Conservation (phyloP, 2,329 filamentous ascomycete genomes). For the Cladobotryum mycophilum region DNA sequence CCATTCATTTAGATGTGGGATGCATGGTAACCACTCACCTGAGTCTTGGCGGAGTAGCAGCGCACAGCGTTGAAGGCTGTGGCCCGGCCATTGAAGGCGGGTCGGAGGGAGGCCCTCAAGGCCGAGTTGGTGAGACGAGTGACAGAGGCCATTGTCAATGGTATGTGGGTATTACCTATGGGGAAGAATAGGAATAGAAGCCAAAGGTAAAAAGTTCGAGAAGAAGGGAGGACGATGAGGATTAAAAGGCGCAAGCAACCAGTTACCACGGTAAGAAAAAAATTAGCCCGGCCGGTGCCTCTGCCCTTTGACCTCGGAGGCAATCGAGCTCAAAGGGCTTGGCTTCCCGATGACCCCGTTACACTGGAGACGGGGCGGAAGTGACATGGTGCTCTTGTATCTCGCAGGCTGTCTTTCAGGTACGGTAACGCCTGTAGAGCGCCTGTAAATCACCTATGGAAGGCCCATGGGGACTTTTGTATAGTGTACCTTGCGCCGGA, state of each 20-base stretch:
- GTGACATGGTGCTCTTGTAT: background rate
- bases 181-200: slow-evolving; percentile 3
- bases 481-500: too few relatives aligned
- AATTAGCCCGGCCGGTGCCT: slow-evolving; percentile 18
- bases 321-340: background rate
- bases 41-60: slow-evolving; percentile 89
- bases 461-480: too few relatives aligned
- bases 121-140: slow-evolving; percentile 75
- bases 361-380: slow-evolving; percentile 1
- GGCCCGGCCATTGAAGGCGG: slow-evolving; percentile 61
- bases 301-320: slow-evolving; percentile 7
- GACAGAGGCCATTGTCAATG: slow-evolving; percentile 67
- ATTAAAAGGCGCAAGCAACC: slow-evolving; percentile 31
- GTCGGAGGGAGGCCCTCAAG: slow-evolving; percentile 69
- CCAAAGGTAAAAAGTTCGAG: slow-evolving; percentile 23
- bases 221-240: slow-evolving; percentile 23
- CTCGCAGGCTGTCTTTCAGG: background rate
- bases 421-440: background rate
- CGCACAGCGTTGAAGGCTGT: slow-evolving; percentile 76
- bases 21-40: slow-evolving; percentile 50
- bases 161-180: slow-evolving; percentile 12
- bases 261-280: slow-evolving; percentile 13
- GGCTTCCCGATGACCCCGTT: background rate
- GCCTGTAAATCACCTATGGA: background rate
- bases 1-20: too few relatives aligned